Evolutionary conservation across 2,329 filamentous ascomycete genomes (phyloP), one percentile per base, ranked within the genome.

Genomic region (Phoma herbarum): DNA sequence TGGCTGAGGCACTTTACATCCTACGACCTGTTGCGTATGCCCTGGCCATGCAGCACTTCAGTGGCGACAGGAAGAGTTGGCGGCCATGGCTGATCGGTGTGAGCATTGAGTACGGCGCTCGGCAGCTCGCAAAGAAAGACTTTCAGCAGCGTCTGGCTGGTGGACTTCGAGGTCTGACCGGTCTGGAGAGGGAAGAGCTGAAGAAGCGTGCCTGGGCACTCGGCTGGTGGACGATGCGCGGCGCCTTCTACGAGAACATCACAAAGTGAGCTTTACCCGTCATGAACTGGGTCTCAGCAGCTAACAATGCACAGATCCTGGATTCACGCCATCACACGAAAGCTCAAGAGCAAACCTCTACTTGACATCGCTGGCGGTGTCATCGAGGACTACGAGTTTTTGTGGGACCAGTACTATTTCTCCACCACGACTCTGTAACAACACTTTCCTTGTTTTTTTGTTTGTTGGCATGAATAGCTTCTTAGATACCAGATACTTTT

Each of bases 341-440:
- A 88, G 70, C 84, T 97, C 65, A 88, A 83, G 72, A 82, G 87
- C 65, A 90, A 89, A 72, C 88, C 90, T 51, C 83, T 97, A 77
- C 86, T 96, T 45, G 88, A 90, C 65, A 86, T 99, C 74, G 83
- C 97, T 23, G 90, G 89, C 9, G 92, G 91, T 57, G 90, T 99
- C 44, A 79, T 98, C 63, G 93, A 97, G 75, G 95, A 99, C 76
- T 99, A 99, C 75, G 92, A 97, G 78, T 98, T 96, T 76, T 83
- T 99, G 29, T 99, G 95, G 95, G 93, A 97, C 79, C 93, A 96
- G 70, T 98, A 97, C 78, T 96, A 98, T 79, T 99, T 98, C 78
- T 84, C 86, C 18, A 89, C 86, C 1, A 83, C 86, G 25, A 89
- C 86, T 5, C 66, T 85, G 61, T 86, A 71, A 58, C 35, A 58